These are phyloP conservation scores for Neoscytalidium dimidiatum DNA, from an alignment of 2,329 filamentous ascomycete genomes.

Conservation along the genomic window DNA sequence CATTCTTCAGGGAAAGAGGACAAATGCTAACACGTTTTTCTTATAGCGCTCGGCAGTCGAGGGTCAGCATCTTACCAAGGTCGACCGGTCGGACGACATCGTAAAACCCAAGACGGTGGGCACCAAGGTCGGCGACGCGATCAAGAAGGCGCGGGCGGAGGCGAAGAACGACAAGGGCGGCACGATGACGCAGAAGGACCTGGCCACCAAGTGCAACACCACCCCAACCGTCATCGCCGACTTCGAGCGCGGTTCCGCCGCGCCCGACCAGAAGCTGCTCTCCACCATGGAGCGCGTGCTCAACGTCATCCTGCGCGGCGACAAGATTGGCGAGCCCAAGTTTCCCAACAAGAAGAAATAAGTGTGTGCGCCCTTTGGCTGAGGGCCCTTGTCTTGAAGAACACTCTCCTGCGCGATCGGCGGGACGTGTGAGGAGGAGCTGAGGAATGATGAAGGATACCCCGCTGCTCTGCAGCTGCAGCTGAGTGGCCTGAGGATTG, in stretches of 20 bases:
- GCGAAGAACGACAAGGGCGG: constrained; percentile 74
- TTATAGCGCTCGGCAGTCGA: constrained; percentile 57
- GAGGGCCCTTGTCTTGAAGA: neutral
- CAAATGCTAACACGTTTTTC: constrained; percentile 42
- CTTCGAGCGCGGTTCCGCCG: constrained; percentile 78
- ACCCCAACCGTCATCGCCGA: constrained; percentile 77
- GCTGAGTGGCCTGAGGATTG: neutral
- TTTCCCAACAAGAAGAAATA: constrained; percentile 69
- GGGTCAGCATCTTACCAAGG: constrained; percentile 95
- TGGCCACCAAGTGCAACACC: constrained; percentile 87
- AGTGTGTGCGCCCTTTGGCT: neutral
- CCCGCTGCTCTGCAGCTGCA: constrained; percentile 1
- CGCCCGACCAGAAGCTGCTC: constrained; percentile 83
- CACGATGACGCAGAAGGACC: constrained; percentile 84
- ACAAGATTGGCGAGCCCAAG: constrained; percentile 81
- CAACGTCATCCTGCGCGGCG: constrained; percentile 83
- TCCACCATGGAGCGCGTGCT: constrained; percentile 77
- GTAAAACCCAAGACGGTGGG: constrained; percentile 91
- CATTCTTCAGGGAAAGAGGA: too few relatives aligned
- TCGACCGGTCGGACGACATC: constrained; percentile 96
- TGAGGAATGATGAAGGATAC: neutral
- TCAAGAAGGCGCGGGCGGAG: constrained; percentile 75
- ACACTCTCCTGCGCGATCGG: neutral
- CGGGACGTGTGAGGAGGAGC: neutral
- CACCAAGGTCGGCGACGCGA: constrained; percentile 76